Base-by-base conservation (phyloP, 768 basidiomycete genomes). In the Russula virescens region DNA sequence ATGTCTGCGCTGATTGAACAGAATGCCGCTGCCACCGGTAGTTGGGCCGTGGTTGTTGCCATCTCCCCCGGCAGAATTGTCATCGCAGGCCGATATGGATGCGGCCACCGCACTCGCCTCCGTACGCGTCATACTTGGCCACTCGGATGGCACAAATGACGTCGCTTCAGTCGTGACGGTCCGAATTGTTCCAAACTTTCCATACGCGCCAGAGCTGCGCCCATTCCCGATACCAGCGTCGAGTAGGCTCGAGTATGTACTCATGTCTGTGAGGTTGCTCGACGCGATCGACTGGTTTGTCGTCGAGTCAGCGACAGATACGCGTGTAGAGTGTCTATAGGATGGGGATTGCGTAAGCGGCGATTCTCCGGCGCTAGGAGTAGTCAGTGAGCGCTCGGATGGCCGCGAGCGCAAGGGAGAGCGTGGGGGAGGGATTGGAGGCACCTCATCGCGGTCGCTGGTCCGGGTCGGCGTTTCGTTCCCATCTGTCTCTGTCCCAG, bases 151-250 rank as follows among this genome's bases (percentile, higher is more conserved):
- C 18, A 70, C 72, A 43, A 81, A 72, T 43, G 87, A 89, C 21
- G 90, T 93, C 63, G 86, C 79, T 66, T 91, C 90, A 34, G 91
- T 93, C 35, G 85, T 90, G 63, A 86, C 77, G n/a, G 91, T 91
- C 69, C 88, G 80, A 64, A 92, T 83, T 13, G 91, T 93, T 46
- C 85, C 88, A 72, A 84, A 92, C 71, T 83, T 86, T 70, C 82
- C 85, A 65, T 77, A 76, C 47, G 73, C 76, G 60, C 65, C 67
- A 57, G 55, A 67, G 56, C 49, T 46, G 34, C 73, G 74, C 40
- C 78, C 76, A 54, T 74, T 77, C 57, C 73, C 76, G 58, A 68
- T 52, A 45, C 62, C 66, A 55, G 62, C 57, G 45, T 88, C 86
- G 57, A 88, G 75, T 61, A 88, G 73, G 65, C 86, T 88, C 55